Base-by-base conservation (phyloP, 495 filamentous ascomycete species). In the Parmelia sp. region DNA sequence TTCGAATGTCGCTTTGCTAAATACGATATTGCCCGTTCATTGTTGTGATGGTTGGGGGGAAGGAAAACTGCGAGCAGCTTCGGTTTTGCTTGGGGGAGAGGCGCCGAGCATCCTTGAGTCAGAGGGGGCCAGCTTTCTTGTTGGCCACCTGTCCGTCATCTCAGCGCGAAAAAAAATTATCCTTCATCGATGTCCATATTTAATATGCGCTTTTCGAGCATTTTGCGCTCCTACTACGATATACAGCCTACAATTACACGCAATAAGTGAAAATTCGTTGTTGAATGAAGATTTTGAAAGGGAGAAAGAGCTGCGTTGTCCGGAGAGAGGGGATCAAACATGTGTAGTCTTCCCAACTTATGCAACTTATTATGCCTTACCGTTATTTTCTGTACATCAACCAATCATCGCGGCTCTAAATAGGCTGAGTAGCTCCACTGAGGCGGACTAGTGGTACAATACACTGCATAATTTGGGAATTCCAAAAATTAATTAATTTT, bases 1-100 rank as follows among this genome's bases (percentile, higher is more conserved):
- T 64, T 51, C 42, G 33, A 64, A 58, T 61, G 64, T 68, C 55
- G 66, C 58, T 23, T 47, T 60, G 58, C 55, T 53, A 55, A 45
- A 49, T 15, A 58, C 19, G 57, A 44, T 53, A 21, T 42, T 51
- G 62, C 58, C 63, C 37, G 55, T 64, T 51, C 57, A 65, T 65
- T 23, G 58, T 57, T 45, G 58, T 61, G 58, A 33, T 61, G 53
- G 64, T 49, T 42, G 58, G 51, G 62, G 27, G 58, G 49, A 40
- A 53, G 3, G 51, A 60, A 55, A 45, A 25, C 58, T 59, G 58
- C 49, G 58, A 60, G 42, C 53, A 47, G 49, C 27, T 33, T 44
- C 15, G 35, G 21, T 44, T 58, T 68, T 68, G 62, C 45, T 59
- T 51, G 57, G 29, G 40, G 40, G 63, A 33, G 63, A 35, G 47